Conservation (phyloP, 345 rosid species). For the Gossypium arboreum region DNA sequence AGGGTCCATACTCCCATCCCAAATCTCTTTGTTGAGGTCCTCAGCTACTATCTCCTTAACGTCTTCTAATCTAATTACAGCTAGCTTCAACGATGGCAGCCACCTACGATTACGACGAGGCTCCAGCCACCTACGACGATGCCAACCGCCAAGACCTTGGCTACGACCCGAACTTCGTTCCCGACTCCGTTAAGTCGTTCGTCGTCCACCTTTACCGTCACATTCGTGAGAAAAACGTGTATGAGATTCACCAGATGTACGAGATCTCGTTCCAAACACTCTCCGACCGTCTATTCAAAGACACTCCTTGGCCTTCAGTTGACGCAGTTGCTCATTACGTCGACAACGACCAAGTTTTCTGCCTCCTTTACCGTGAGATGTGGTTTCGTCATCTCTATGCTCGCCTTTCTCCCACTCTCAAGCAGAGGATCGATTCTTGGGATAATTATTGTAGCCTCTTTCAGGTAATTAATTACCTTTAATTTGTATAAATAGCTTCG, state of each 20-base stretch:
- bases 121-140: slow-evolving; percentile 37
- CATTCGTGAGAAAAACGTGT: slow-evolving; percentile 95
- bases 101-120: slow-evolving; percentile 53
- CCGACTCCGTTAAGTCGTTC: slow-evolving; percentile 91
- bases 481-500: neutral
- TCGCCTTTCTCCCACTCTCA: slow-evolving; percentile 77
- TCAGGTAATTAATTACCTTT: slow-evolving; percentile 35
- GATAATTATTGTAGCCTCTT: slow-evolving; percentile 90
- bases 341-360: slow-evolving; percentile 91
- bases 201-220: slow-evolving; percentile 92
- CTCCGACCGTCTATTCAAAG: slow-evolving; percentile 87
- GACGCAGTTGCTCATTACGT: slow-evolving; percentile 83
- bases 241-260: slow-evolving; percentile 99
- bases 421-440: slow-evolving; percentile 97
- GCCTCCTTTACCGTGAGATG: slow-evolving; percentile 97
- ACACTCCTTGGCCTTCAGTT: slow-evolving; percentile 93
- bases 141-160: slow-evolving; percentile 39
- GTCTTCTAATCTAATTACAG: neutral
- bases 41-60: neutral
- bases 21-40: neutral
- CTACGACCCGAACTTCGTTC: slow-evolving; percentile 86
- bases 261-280: slow-evolving; percentile 90
- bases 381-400: slow-evolving; percentile 96
- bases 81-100: slow-evolving; percentile 44
- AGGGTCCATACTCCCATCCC: neutral